phyloP scores from a whole-genome alignment of 2,329 filamentous ascomycete species.

The Fusarium humuli region DNA sequence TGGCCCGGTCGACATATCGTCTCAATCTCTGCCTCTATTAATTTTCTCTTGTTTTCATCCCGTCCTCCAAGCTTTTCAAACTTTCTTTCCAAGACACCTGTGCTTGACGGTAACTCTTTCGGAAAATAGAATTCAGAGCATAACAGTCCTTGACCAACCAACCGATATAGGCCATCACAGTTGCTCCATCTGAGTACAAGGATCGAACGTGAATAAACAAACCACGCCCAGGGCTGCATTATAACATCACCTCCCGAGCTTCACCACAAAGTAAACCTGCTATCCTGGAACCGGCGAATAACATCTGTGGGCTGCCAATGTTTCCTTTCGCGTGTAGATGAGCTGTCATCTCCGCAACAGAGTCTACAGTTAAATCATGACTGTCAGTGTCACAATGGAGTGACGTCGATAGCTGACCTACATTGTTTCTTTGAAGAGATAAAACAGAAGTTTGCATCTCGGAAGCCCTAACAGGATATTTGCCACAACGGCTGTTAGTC shows the following conservation, averaged over 20 bases:
- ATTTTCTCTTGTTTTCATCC: no score
- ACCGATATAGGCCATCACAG: neutral
- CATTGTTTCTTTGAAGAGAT: neutral
- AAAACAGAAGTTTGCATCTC: neutral
- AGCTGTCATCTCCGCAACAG: no score
- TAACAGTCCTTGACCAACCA: neutral
- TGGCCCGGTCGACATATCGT: neutral
- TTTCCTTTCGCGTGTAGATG: no score
- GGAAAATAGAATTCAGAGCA: neutral
- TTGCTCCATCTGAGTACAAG: neutral
- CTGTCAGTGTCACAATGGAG: neutral
- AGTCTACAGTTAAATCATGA: no score
- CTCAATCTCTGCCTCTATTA: neutral
- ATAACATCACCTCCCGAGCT: no score
- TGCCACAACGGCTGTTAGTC: fast-evolving
- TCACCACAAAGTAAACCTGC: neutral
- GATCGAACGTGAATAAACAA: no score
- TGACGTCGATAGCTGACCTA: neutral
- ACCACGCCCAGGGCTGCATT: no score
- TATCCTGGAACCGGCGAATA: neutral
- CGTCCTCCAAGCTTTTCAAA: no score
- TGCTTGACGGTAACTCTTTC: no score
- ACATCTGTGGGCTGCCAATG: no score
- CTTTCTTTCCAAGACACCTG: no score
- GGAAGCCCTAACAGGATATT: neutral